phyloP scores from a whole-genome alignment of 768 basidiomycete genomes.

The Chalciporus sphaerocephalus region DNA sequence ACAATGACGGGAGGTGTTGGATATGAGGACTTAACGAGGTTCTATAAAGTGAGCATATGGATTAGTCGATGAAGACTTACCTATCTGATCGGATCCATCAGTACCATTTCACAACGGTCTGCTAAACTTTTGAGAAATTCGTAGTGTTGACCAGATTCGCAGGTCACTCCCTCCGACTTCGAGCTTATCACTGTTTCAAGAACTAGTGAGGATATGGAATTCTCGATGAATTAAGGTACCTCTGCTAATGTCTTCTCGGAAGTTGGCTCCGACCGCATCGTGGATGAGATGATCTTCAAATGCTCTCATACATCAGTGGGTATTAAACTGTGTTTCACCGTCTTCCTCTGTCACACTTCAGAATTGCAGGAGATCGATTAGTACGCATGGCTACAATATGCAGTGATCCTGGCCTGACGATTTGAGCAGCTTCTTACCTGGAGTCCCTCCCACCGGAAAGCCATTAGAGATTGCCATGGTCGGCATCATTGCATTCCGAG shows the following conservation, averaged over 20 bases:
- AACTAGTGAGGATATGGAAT: conserved; percentile 29
- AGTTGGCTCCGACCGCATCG: conserved; percentile 42
- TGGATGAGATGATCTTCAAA: conserved; percentile 47
- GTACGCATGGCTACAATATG: conserved; percentile 17
- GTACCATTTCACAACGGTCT: conserved; percentile 38
- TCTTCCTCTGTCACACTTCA: not conserved
- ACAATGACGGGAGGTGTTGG: conserved; percentile 48
- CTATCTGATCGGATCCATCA: conserved; percentile 11
- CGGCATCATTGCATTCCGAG: conserved; percentile 43
- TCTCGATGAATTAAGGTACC: not conserved
- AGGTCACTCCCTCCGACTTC: conserved; percentile 41
- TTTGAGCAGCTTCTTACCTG: conserved; percentile 27
- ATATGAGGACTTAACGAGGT: conserved; percentile 38
- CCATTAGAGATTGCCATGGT: conserved; percentile 40
- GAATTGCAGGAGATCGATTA: conserved; percentile 39
- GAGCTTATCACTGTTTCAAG: conserved; percentile 40
- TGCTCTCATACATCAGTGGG: conserved; percentile 38
- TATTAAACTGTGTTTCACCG: not conserved
- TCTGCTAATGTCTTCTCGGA: not conserved
- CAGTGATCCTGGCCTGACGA: conserved; percentile 4
- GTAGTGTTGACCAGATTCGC: conserved; percentile 3
- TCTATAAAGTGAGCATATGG: conserved; percentile 38
- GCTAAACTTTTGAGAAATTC: conserved; percentile 1
- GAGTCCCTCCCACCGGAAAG: conserved; percentile 36
- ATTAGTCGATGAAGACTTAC: not conserved